Conservation (phyloP, 495 filamentous ascomycete species). For the Beverwykella pulmonaria region DNA sequence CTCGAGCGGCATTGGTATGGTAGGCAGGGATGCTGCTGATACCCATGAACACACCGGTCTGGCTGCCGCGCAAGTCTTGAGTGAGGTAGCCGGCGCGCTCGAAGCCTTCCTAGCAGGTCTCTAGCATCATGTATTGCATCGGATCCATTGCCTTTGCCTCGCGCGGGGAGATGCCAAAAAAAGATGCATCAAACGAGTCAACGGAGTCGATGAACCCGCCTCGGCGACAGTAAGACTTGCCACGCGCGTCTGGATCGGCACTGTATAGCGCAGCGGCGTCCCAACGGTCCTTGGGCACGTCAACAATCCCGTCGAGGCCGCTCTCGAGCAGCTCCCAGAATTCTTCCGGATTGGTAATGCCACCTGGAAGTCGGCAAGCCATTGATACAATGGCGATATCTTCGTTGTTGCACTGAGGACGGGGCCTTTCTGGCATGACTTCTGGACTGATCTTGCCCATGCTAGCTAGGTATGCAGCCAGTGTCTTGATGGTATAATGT, state of each 20-base stretch:
- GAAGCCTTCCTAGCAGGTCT: constrained; percentile 5
- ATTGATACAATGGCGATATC: constrained; percentile 43
- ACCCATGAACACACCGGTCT: constrained; percentile 6
- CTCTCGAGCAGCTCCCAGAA: constrained; percentile 43
- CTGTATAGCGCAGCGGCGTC: background rate
- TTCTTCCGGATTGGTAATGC: constrained; percentile 35
- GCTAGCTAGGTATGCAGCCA: constrained; percentile 37
- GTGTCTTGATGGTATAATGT: constrained; percentile 41
- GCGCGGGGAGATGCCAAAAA: constrained; percentile 9
- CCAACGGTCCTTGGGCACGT: constrained; percentile 18
- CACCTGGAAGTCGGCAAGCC: constrained; percentile 44
- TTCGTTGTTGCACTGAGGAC: constrained; percentile 16
- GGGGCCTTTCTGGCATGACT: background rate
- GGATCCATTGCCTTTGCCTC: constrained; percentile 17
- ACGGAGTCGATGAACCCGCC: constrained; percentile 7
- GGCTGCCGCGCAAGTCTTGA: background rate
- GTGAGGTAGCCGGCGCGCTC: constrained; percentile 1
- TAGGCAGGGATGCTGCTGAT: background rate
- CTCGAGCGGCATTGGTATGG: too few relatives aligned
- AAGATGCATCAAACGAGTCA: constrained; percentile 1
- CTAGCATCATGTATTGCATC: constrained; percentile 4
- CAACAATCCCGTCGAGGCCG: constrained; percentile 28
- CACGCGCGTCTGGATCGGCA: background rate
- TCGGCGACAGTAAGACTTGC: background rate
- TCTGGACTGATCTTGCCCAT: background rate